A percentile compares a stretch with the other conserved stretches of the same genome.
These are phyloP conservation scores for Trichoderma sp. DNA, from an alignment of 2,329 filamentous ascomycete species.

Conservation along the genomic window DNA sequence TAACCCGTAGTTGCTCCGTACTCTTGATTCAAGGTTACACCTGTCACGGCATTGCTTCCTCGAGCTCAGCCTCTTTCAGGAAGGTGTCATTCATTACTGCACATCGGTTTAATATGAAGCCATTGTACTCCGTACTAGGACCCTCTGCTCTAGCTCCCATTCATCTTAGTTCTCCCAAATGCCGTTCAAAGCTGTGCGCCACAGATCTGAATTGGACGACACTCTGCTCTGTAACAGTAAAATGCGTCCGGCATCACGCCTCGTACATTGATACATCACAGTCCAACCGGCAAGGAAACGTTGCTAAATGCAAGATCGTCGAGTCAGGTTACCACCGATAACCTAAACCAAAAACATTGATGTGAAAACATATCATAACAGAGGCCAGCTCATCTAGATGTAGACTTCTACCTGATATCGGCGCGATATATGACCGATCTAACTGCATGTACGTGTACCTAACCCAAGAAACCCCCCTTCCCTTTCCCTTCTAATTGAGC, in stretches of 20 bases:
- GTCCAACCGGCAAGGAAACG: background rate
- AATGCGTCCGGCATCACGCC: background rate
- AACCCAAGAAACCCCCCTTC: background rate
- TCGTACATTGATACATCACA: background rate
- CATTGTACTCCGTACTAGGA: background rate
- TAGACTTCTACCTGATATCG: background rate
- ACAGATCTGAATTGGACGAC: background rate
- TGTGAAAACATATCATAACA: background rate
- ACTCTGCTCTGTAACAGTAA: background rate
- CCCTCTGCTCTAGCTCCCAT: background rate
- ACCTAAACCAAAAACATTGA: background rate
- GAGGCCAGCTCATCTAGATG: constrained; percentile 1
- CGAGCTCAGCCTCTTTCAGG: background rate
- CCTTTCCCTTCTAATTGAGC: background rate
- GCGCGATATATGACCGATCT: background rate
- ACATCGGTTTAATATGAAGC: background rate
- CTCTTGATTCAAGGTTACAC: background rate
- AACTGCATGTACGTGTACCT: background rate
- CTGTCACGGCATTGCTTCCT: background rate
- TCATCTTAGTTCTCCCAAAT: background rate
- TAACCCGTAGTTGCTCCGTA: background rate
- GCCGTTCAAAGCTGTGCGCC: background rate
- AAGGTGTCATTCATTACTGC: background rate
- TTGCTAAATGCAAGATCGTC: background rate
- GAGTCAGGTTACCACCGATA: background rate